These are phyloP conservation scores for Coleophoma eucalyptorum DNA, from an alignment of 2,329 filamentous ascomycete genomes.

Conservation along the genomic window DNA sequence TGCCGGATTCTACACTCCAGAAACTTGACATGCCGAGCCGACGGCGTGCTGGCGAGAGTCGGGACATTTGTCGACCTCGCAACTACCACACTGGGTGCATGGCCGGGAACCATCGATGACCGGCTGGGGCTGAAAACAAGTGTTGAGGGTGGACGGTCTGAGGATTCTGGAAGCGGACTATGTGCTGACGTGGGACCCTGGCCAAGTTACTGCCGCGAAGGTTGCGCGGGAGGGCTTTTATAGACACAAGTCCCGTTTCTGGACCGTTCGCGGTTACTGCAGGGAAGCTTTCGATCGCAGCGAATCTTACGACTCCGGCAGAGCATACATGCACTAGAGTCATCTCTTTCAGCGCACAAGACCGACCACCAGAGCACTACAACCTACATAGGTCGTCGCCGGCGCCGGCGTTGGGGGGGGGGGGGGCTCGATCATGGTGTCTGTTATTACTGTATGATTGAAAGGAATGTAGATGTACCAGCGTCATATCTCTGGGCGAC, in stretches of 20 bases:
- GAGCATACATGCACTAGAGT: slow-evolving; percentile 49
- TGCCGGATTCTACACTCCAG: slow-evolving; percentile 35
- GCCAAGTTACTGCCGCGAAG: slow-evolving; percentile 5
- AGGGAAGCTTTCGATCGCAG: slow-evolving; percentile 56
- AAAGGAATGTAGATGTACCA: no score
- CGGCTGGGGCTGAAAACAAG: no score
- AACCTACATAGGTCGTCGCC: slow-evolving; percentile 39
- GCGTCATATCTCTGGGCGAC: no score
- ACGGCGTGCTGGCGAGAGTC: slow-evolving; percentile 18
- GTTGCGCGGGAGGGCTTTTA: slow-evolving; percentile 17
- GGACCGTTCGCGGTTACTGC: slow-evolving; percentile 54
- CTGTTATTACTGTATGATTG: no score
- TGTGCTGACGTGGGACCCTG: slow-evolving; percentile 8
- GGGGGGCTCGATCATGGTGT: slow-evolving; percentile 25
- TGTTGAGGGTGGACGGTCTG: background rate
- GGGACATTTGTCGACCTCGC: slow-evolving; percentile 13
- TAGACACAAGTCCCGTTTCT: slow-evolving; percentile 52
- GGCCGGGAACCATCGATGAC: no score
- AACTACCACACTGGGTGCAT: no score
- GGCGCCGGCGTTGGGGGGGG: slow-evolving; percentile 31
- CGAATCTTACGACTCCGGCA: slow-evolving; percentile 59
- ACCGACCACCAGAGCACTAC: slow-evolving; percentile 2
- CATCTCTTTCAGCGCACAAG: slow-evolving; percentile 15
- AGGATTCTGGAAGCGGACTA: background rate
- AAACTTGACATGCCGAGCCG: slow-evolving; percentile 29